Evolutionary conservation across 768 basidiomycete species (phyloP).

Genomic region (Leccinellum luteum): DNA sequence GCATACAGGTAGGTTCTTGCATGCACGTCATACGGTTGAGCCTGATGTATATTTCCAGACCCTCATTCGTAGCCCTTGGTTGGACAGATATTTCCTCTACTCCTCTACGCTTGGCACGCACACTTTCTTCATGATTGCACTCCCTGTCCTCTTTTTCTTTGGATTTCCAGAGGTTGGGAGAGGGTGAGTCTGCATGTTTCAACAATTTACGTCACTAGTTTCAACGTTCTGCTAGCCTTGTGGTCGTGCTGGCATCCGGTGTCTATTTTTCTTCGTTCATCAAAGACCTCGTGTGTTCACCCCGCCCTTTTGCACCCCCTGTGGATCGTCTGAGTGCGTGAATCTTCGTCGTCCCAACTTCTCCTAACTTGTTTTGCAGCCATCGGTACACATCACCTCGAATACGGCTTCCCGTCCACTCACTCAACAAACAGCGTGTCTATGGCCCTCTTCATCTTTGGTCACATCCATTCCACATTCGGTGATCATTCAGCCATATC

Average conservation of each 20-base stretch:
- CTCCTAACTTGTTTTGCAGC: slow-evolving; percentile 38
- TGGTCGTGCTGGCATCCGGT: slow-evolving; percentile 70
- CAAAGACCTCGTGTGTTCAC: slow-evolving; percentile 89
- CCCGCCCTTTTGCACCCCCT: slow-evolving; percentile 87
- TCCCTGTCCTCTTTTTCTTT: slow-evolving; percentile 89
- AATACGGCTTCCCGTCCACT: slow-evolving; percentile 95
- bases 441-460: slow-evolving; percentile 78
- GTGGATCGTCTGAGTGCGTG: slow-evolving; percentile 82
- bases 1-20: slow-evolving; percentile 57
- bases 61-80: slow-evolving; percentile 56
- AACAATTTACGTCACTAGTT: neutral
- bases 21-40: neutral
- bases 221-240: slow-evolving; percentile 43
- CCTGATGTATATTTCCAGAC: slow-evolving; percentile 33
- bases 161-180: slow-evolving; percentile 68
- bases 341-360: neutral
- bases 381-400: slow-evolving; percentile 76
- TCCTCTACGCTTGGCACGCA: slow-evolving; percentile 80
- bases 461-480: slow-evolving; percentile 54
- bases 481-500: slow-evolving; percentile 41
- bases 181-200: slow-evolving; percentile 51
- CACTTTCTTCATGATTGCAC: slow-evolving; percentile 89
- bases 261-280: slow-evolving; percentile 85
- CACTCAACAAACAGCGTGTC: slow-evolving; percentile 91
- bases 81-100: slow-evolving; percentile 83